Evolutionary conservation across 225 moss, liverwort and hornwort species (phyloP).

Genomic region (Polytrichum commune): DNA sequence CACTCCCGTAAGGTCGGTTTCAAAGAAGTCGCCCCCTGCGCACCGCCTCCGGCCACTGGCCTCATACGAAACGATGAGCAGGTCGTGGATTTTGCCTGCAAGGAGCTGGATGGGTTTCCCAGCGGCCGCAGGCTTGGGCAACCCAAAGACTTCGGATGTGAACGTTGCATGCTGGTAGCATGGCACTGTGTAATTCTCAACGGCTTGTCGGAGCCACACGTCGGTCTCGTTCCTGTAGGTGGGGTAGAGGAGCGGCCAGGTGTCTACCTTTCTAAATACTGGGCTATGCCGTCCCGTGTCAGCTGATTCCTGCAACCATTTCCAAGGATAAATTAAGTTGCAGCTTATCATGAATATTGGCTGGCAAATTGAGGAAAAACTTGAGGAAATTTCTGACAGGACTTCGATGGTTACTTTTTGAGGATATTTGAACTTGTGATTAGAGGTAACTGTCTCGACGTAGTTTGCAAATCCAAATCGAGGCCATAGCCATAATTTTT

Average conservation of each 20-base stretch:
- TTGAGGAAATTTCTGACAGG: background rate
- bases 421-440: background rate
- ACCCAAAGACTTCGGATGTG: slow-evolving; percentile 43
- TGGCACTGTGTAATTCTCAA: slow-evolving; percentile 41
- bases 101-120: slow-evolving; percentile 33
- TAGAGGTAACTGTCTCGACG: background rate
- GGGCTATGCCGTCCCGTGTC: background rate
- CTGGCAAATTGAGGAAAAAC: background rate
- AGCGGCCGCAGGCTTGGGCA: slow-evolving; percentile 23
- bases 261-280: slow-evolving; percentile 5
- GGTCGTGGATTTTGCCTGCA: slow-evolving; percentile 33
- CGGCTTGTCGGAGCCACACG: slow-evolving; percentile 30
- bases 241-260: slow-evolving; percentile 48
- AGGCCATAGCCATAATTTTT: too few species aligned
- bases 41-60: slow-evolving; percentile 49
- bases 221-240: slow-evolving; percentile 45
- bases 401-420: background rate
- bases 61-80: slow-evolving; percentile 51
- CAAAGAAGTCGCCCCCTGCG: slow-evolving; percentile 71
- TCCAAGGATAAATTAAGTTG: background rate
- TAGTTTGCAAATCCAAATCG: too few species aligned
- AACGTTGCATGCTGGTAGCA: slow-evolving; percentile 43
- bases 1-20: slow-evolving; percentile 50
- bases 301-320: slow-evolving; percentile 14
- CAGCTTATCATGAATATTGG: background rate